These are phyloP conservation scores for Exophiala viscosa DNA, from an alignment of 2,329 filamentous ascomycete genomes.

Conservation along the genomic window DNA sequence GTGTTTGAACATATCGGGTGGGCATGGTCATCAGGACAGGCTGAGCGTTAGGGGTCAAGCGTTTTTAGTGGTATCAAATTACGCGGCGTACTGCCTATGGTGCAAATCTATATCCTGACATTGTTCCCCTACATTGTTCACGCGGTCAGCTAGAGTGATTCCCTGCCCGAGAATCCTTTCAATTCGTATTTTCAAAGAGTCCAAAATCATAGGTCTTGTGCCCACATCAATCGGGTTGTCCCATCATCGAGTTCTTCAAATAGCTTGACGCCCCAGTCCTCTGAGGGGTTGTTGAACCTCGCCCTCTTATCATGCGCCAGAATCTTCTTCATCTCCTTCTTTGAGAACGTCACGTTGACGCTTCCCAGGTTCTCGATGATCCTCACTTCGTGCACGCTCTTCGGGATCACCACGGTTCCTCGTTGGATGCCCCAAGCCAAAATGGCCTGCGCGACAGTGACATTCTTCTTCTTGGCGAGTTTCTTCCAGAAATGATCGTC, in stretches of 20 bases:
- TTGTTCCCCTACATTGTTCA: no score
- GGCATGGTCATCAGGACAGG: background rate
- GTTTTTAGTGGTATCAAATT: constrained; percentile 11
- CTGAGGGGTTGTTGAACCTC: constrained; percentile 41
- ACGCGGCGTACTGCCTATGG: background rate
- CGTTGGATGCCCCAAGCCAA: constrained; percentile 49
- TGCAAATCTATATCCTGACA: background rate
- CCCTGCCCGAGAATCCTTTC: background rate
- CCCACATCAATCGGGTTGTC: constrained; percentile 12
- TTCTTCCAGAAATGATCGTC: constrained; percentile 41
- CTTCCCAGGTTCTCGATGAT: constrained; percentile 45
- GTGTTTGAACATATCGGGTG: background rate
- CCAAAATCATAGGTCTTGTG: background rate
- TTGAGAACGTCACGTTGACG: constrained; percentile 22
- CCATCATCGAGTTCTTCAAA: constrained; percentile 42
- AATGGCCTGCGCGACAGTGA: constrained; percentile 44
- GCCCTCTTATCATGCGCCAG: constrained; percentile 34
- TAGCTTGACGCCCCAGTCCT: constrained; percentile 40
- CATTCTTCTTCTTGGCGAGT: constrained; percentile 41
- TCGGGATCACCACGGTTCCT: constrained; percentile 51
- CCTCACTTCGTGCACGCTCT: constrained; percentile 43
- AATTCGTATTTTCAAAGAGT: background rate
- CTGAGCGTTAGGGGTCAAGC: constrained; percentile 7
- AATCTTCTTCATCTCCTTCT: constrained; percentile 28
- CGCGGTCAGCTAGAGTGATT: no score